phyloP scores from a whole-genome alignment of 768 basidiomycete genomes.

The Leucocoprinus leucothites region DNA sequence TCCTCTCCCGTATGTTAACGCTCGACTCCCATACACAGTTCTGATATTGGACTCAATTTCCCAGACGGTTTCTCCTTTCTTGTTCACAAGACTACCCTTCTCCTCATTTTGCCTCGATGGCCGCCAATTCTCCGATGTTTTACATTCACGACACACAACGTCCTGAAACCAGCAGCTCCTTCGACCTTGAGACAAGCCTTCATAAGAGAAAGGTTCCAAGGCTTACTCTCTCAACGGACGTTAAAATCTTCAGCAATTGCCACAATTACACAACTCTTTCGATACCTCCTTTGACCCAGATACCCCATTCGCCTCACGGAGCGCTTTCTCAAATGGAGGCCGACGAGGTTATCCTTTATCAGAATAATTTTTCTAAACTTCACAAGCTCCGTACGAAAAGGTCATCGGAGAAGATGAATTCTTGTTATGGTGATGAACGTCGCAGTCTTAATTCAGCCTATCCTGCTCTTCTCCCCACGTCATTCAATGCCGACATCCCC shows the following conservation, averaged over 20 bases:
- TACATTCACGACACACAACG: neutral
- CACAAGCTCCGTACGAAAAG: neutral
- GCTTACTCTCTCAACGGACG: slow-evolving; percentile 3
- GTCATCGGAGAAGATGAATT: neutral
- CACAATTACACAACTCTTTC: neutral
- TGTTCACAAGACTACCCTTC: neutral
- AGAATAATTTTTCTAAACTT: neutral
- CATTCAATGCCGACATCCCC: neutral
- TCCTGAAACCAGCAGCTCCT: neutral
- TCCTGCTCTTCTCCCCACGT: neutral
- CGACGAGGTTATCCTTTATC: neutral
- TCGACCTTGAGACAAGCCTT: neutral
- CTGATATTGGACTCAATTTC: neutral
- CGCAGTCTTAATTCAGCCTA: neutral
- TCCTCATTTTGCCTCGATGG: neutral
- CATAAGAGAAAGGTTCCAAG: slow-evolving; percentile 8
- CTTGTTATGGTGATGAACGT: neutral
- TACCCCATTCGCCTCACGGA: neutral
- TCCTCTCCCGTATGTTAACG: neutral
- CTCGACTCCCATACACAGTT: neutral
- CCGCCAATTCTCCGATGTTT: slow-evolving; percentile 2
- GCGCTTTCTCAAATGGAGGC: neutral
- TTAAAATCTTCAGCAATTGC: neutral
- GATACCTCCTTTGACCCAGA: neutral
- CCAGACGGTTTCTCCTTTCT: neutral